Base-by-base conservation (phyloP, 768 basidiomycete species). In the Leccinum uliginosum region DNA sequence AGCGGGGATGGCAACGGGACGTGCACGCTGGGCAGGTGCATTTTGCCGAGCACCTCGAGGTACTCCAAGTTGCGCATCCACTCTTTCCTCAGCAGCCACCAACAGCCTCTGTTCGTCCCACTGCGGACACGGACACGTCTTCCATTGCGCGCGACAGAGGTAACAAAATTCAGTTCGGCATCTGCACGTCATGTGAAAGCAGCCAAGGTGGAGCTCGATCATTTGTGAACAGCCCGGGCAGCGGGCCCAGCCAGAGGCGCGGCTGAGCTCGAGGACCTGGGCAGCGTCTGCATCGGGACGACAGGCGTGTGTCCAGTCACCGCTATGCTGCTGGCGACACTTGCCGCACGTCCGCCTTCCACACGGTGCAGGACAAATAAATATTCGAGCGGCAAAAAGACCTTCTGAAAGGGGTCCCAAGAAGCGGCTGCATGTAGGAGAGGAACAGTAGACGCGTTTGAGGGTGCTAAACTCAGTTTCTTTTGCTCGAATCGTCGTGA, bases 121-220 rank as follows among this genome's bases (percentile, higher is more conserved):
- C 56, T 85, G 83, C 1, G 77, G 75, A 59, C 88, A 89, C 1
- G 0, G 14, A 61, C 89, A 91, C 1, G 70, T 75, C 71, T 87
- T 87, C 87, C 88, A 91, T 3, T 56, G 72, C 23, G 62, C 77
- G 74, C 76, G 51, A 74, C 83, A 77, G 74, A 83, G 59, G 49
- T 77, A 78, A 59, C 76, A 77, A 45, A 77, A 77, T 50, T 76
- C 64, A 11, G 70, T 71, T 40, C 61, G 54, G 61, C 76, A 77
- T 26, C 69, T 58, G 53, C 76, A 78, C 2, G 72, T 73, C 71
- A 78, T 75, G 56, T 78, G 76, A 59, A 65, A 73, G 53, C 76
- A 77, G 0, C 76, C 76, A 12, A 61, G 21, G 6, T 65, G 54
- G 40, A 75, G 71, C 54, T 77, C 76, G 54, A 77, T 69, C 64